Evolutionary conservation across 176 grass and related monocot genomes (phyloP).

Genomic region (Cymbopogon citratus): DNA sequence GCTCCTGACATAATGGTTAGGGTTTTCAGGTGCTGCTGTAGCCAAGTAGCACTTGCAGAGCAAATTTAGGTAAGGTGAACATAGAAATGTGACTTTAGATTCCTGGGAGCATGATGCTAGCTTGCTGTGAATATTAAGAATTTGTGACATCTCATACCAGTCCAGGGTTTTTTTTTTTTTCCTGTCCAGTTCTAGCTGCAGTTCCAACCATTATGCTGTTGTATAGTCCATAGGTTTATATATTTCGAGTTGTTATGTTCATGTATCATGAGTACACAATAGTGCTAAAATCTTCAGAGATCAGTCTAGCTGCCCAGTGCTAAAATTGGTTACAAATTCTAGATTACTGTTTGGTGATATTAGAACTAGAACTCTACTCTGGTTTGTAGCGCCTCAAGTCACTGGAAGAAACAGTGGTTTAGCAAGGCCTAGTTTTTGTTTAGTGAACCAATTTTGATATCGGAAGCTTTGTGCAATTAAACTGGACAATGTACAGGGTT

Average conservation of each 20-base stretch:
- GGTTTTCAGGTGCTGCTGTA: background rate
- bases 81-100: background rate
- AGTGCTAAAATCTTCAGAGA: background rate
- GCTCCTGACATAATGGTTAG: background rate
- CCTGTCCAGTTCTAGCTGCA: background rate
- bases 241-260: background rate
- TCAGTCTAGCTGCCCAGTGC: background rate
- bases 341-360: background rate
- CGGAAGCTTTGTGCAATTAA: background rate
- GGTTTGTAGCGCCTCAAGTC: background rate
- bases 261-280: background rate
- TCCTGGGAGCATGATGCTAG: background rate
- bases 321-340: background rate
- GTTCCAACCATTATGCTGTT: background rate
- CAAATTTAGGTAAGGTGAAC: background rate
- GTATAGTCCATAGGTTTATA: background rate
- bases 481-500: background rate
- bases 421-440: background rate
- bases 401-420: background rate
- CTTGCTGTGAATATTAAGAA: background rate
- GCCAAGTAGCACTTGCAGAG: background rate
- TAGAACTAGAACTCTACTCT: background rate
- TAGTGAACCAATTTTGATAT: background rate
- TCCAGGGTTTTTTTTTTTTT: background rate
- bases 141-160: background rate